phyloP scores from a whole-genome alignment of 306 rosid genomes.

The Sechiopsis laciniata region DNA sequence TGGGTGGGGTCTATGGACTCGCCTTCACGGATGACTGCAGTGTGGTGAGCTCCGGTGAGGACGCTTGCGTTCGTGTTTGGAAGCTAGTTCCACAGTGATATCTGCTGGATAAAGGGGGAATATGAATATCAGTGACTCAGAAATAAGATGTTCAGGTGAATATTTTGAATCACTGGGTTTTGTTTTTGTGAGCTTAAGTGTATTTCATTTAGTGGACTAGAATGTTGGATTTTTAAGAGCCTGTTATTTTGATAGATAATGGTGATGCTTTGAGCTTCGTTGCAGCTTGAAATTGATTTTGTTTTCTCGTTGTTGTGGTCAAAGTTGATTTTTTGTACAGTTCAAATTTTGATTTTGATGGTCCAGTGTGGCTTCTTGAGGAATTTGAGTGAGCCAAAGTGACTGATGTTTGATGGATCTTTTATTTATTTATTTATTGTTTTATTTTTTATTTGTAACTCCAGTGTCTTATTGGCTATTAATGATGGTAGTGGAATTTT shows the following conservation, averaged over 20 bases:
- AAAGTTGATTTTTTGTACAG: slow-evolving; percentile 22
- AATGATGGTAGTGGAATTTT: neutral
- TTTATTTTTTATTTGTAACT: no score
- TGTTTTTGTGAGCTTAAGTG: slow-evolving; percentile 12
- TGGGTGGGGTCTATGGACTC: slow-evolving; percentile 93
- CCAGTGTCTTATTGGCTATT: neutral
- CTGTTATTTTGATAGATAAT: slow-evolving; percentile 4
- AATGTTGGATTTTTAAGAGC: slow-evolving; percentile 8
- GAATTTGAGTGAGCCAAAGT: slow-evolving; percentile 9
- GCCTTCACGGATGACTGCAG: slow-evolving; percentile 69
- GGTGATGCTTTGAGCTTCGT: slow-evolving; percentile 18
- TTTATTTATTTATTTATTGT: neutral
- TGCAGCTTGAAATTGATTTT: slow-evolving; percentile 21
- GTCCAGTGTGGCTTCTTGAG: no score
- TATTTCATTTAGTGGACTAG: slow-evolving; percentile 3
- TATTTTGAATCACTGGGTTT: slow-evolving; percentile 17
- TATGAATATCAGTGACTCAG: neutral
- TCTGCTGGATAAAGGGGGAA: slow-evolving; percentile 8
- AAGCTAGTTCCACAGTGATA: slow-evolving; percentile 54
- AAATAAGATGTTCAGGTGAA: slow-evolving; percentile 14
- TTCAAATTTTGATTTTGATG: slow-evolving; percentile 1
- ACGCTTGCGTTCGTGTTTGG: slow-evolving; percentile 96
- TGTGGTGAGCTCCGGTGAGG: slow-evolving; percentile 94
- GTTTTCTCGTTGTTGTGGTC: slow-evolving; percentile 6
- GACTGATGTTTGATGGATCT: neutral